Base-by-base conservation (phyloP, 1,284 basidiomycete genomes). In the Marasmius oreades region DNA sequence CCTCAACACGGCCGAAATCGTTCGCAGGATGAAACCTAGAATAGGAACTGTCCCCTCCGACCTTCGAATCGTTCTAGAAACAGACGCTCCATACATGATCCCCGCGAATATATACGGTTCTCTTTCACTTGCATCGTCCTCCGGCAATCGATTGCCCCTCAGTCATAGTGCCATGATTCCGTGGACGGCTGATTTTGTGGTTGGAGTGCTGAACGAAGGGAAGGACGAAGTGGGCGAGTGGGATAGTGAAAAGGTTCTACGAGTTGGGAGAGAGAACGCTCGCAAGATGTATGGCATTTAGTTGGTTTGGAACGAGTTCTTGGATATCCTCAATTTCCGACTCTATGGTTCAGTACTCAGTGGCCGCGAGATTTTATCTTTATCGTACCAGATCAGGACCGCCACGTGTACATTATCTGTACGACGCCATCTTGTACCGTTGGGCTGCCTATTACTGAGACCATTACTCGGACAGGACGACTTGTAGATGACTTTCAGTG, bases 1-100 rank as follows among this genome's bases (percentile, higher is more conserved):
- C 62, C 61, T 75, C 39, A 83, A 91, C 63, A 92, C 90, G 0
- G 71, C 86, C 18, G 70, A 71, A 3, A 78, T 88, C 51, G 73
- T 91, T 31, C 76, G 76, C 1, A 72, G 78, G 31, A 79, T 90
- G 73, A 66, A 71, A 2, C 51, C 69, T 46, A 26, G 61, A 20
- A 12, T 64, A 23, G 47, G 56, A 12, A 56, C 58, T 36, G n/a
- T n/a, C 34, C 68, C 66, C 22, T 10, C 63, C 26, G 43, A 66
- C 7, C 70, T 86, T 1, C 83, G 87, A 45, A 85, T 39, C 14
- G 4, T 16, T 4, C 14, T 39, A 39, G 37, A 39, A 39, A 39
- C 37, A 39, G 37, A 39, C 37, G 37, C 37, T 4, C 37, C 37
- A 5, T 39, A 39, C 37, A 39, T 39, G 37, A 20, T 39, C 18